A percentile compares a stretch with the other conserved stretches of the same genome.
phyloP scores from a whole-genome alignment of 108 stramenopile species.

The Hondaea fermentalgiana region DNA sequence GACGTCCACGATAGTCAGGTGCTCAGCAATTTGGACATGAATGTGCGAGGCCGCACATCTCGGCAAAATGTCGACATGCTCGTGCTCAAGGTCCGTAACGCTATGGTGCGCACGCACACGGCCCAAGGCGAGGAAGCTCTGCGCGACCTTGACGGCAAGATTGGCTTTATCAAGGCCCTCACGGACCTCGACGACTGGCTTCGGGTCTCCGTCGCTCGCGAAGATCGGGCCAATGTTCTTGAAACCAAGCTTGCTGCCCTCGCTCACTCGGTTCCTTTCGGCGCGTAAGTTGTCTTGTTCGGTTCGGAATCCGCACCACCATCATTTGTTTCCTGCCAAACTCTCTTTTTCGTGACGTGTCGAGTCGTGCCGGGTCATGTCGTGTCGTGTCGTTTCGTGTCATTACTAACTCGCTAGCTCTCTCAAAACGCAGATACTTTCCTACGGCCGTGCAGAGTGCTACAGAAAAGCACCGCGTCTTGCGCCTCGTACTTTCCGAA shows the following conservation, averaged over 20 bases:
- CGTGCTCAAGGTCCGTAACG: not conserved
- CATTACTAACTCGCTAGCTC: too few species aligned
- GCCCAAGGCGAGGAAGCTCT: not conserved
- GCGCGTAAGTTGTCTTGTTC: not conserved
- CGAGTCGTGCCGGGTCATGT: too few species aligned
- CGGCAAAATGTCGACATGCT: not conserved
- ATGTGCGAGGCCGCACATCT: not conserved
- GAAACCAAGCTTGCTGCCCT: not conserved
- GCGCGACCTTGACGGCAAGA: not conserved
- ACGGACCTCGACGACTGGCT: slow-evolving; percentile 11
- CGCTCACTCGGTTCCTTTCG: not conserved
- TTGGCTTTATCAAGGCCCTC: not conserved
- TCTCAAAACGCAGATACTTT: not conserved
- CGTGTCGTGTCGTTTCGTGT: too few species aligned
- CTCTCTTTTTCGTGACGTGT: too few species aligned
- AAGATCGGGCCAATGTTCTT: not conserved
- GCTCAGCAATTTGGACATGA: not conserved
- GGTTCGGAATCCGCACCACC: too few species aligned
- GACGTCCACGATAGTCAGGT: not conserved
- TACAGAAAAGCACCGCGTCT: not conserved
- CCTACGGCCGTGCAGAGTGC: not conserved
- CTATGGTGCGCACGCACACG: not conserved
- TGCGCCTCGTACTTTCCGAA: not conserved
- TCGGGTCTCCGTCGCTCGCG: not conserved
- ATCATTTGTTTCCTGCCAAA: too few species aligned